These are phyloP conservation scores for Nothophytophthora sp. DNA, from an alignment of 352 stramenopile genomes.

Conservation along the genomic window DNA sequence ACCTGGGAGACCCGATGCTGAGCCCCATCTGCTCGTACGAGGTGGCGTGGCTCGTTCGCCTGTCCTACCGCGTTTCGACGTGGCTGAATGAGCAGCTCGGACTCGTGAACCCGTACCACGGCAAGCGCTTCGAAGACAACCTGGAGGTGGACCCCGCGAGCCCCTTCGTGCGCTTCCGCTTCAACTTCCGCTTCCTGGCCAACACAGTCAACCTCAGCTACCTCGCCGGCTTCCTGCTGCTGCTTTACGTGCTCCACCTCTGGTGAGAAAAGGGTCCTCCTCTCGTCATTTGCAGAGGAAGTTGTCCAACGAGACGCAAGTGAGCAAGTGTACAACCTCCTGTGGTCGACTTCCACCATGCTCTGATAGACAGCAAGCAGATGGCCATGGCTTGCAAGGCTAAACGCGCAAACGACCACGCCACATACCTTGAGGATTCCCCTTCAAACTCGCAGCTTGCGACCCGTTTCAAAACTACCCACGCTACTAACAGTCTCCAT, in stretches of 20 bases:
- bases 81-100: constrained; percentile 76
- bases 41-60: constrained; percentile 69
- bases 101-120: constrained; percentile 67
- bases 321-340: too few species aligned
- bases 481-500: too few species aligned
- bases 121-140: constrained; percentile 77
- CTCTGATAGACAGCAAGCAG: too few species aligned
- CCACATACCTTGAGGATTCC: too few species aligned
- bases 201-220: constrained; percentile 86
- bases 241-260: constrained; percentile 73
- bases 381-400: too few species aligned
- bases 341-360: too few species aligned
- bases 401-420: too few species aligned
- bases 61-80: constrained; percentile 77
- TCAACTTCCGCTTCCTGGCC: constrained; percentile 88
- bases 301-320: too few species aligned
- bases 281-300: background rate
- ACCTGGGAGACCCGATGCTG: constrained; percentile 85
- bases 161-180: constrained; percentile 57
- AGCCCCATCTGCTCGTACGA: constrained; percentile 86
- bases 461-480: constrained; percentile 22
- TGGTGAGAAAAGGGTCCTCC: constrained; percentile 33
- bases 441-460: background rate
- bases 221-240: constrained; percentile 48
- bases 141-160: constrained; percentile 53